These are phyloP conservation scores for Hibiscus mutabilis DNA, from an alignment of 345 rosid genomes.

Conservation along the genomic window DNA sequence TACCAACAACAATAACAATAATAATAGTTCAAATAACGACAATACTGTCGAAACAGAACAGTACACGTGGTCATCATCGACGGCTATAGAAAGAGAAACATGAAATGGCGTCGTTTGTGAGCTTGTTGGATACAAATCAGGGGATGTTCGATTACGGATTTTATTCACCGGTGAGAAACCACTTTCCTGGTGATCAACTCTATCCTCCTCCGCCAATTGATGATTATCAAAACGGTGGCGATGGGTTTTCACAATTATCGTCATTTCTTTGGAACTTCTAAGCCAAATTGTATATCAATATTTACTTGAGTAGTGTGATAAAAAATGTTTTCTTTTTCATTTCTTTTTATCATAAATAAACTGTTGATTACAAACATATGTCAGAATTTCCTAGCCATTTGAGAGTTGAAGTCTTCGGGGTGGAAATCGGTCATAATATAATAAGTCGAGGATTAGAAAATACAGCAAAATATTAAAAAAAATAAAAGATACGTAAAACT, in stretches of 20 bases:
- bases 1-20: too few species aligned
- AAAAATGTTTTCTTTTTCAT: too few species aligned
- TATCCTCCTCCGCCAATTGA: conserved; percentile 6
- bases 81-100: not conserved
- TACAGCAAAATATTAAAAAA: too few species aligned
- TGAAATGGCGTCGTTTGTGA: conserved; percentile 27
- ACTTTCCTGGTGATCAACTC: not conserved
- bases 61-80: conserved; percentile 1
- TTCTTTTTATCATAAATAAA: too few species aligned
- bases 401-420: too few species aligned
- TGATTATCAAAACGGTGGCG: conserved; percentile 10
- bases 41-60: not conserved
- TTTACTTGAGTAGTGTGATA: too few species aligned
- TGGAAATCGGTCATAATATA: too few species aligned
- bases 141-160: conserved; percentile 18
- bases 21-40: too few species aligned
- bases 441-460: too few species aligned
- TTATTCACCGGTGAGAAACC: conserved; percentile 13
- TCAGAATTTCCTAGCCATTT: too few species aligned
- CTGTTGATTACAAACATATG: too few species aligned
- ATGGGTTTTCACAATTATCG: conserved; percentile 17
- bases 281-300: not conserved
- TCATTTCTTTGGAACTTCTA: conserved; percentile 55
- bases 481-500: too few species aligned
- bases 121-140: conserved; percentile 17